Evolutionary conservation across 768 basidiomycete species (phyloP).

Genomic region (Sarcomyxa edulis): DNA sequence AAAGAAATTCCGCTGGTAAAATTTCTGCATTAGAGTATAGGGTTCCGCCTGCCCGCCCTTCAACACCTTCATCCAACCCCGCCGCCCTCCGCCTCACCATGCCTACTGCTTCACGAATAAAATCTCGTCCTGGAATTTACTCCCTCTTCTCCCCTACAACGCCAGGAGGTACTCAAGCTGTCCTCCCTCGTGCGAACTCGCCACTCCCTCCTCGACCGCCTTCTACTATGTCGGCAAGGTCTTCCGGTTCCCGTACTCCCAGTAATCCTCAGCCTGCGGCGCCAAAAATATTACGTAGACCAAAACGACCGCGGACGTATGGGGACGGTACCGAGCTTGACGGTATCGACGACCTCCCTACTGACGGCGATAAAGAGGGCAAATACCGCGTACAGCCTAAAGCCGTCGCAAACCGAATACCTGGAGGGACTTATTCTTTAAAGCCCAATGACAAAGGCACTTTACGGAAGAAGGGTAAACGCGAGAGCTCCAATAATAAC

Average conservation of each 20-base stretch:
- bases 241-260: slow-evolving; percentile 25
- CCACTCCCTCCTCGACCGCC: slow-evolving; percentile 58
- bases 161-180: slow-evolving; percentile 26
- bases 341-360: slow-evolving; percentile 80
- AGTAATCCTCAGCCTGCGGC: slow-evolving; percentile 37
- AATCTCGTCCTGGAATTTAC: slow-evolving; percentile 71
- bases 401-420: slow-evolving; percentile 57
- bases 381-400: slow-evolving; percentile 74
- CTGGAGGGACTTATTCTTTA: slow-evolving; percentile 43
- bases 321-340: slow-evolving; percentile 92
- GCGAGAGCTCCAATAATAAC: slow-evolving; percentile 33
- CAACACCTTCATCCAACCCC: slow-evolving; percentile 75
- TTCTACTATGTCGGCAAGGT: slow-evolving; percentile 45
- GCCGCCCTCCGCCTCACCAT: slow-evolving; percentile 79
- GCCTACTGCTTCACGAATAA: slow-evolving; percentile 76
- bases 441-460: slow-evolving; percentile 49
- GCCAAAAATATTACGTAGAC: slow-evolving; percentile 67
- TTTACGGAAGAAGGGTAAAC: slow-evolving; percentile 50
- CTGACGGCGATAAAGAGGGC: slow-evolving; percentile 78
- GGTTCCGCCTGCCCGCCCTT: slow-evolving; percentile 73
- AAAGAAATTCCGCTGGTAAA: slow-evolving; percentile 57
- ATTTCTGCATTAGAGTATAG: slow-evolving; percentile 54
- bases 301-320: slow-evolving; percentile 72
- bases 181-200: slow-evolving; percentile 45
- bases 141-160: slow-evolving; percentile 58